Evolutionary conservation across 2,329 filamentous ascomycete genomes (phyloP).

Genomic region (Periconia macrospinosa): DNA sequence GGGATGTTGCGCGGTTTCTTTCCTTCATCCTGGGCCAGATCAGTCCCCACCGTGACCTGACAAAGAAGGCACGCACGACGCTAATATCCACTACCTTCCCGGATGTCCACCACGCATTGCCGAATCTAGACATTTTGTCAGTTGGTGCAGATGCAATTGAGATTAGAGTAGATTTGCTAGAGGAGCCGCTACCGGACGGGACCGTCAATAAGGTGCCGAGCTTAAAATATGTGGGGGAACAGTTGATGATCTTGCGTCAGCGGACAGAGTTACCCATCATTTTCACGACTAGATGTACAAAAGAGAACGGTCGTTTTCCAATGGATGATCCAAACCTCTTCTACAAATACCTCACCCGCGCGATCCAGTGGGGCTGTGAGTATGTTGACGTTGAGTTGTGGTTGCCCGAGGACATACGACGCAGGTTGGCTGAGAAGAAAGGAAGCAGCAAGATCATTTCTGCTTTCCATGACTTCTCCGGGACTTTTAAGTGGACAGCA

Average conservation of each 20-base stretch:
- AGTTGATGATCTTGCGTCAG: constrained; percentile 81
- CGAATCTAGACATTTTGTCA: constrained; percentile 83
- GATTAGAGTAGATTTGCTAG: constrained; percentile 78
- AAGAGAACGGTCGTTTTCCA: constrained; percentile 81
- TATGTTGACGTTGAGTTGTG: constrained; percentile 89
- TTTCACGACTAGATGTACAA: constrained; percentile 80
- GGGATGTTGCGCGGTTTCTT: constrained; percentile 77
- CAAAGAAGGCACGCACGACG: constrained; percentile 76
- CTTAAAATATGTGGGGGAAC: constrained; percentile 80
- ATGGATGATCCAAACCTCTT: constrained; percentile 77
- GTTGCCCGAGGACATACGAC: constrained; percentile 76
- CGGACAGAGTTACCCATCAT: constrained; percentile 88
- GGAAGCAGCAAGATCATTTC: constrained; percentile 85
- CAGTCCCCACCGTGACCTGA: constrained; percentile 74
- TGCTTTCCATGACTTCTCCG: constrained; percentile 88
- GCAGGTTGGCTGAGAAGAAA: constrained; percentile 66
- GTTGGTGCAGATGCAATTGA: constrained; percentile 86
- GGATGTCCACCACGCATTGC: constrained; percentile 78
- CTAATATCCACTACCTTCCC: constrained; percentile 89
- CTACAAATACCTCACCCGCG: constrained; percentile 77
- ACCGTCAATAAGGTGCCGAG: constrained; percentile 70
- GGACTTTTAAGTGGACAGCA: constrained; percentile 81
- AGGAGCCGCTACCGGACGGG: constrained; percentile 68
- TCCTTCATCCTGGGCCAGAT: constrained; percentile 80
- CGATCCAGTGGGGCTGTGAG: constrained; percentile 86